Evolutionary conservation across 805 yeast genomes (phyloP), one percentile per base, ranked within the genome.

Genomic region (Saturnispora galanensis): DNA sequence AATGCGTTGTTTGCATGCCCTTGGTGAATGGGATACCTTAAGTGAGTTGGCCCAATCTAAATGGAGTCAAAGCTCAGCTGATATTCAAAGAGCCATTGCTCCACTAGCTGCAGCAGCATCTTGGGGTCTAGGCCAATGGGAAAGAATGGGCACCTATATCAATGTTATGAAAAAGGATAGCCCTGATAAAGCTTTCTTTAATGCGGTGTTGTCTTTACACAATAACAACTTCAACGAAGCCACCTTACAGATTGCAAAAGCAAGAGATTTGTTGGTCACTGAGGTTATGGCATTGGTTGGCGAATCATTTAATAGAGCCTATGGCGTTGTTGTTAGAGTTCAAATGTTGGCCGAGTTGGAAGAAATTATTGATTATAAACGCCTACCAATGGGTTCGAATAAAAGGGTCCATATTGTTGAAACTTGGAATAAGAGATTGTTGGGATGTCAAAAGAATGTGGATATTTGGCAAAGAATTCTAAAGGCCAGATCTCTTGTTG

Each of bases 21-120:
- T 93, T n/a, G 98, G 98, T 40, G 97, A 93, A 63, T 94, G 98
- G 97, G 97, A 90, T 50, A 84, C 82, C 53, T 68, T 94, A 18
- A 81, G 94, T 10, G 84, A 82, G 48, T 66, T 93, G 45, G 96
- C 97, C 0, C 81, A 79, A 53, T 81, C 79, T 36, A 87, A 85
- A 57, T 93, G 99, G 99, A 69, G 67, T 15, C 68, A 71, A 29
- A 75, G 95, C 0, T 70, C 85, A 1, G 71, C 79, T 28, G 95
- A 87, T 13, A 77, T 79, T 34, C 76, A 81, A 53, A 70, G 96
- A 45, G 77, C 81, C 5, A 88, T 93, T 53, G 98, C 98, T 1
- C 97, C 98, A 1, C 67, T 94, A 44, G 98, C 97, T 0, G 98
- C 98, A 0, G 97, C 97, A 2, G 97, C 98, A 1, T 87, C 97